Evolutionary conservation across 106 monocot species (phyloP).

Genomic region (Platanthera guangdongensis): DNA sequence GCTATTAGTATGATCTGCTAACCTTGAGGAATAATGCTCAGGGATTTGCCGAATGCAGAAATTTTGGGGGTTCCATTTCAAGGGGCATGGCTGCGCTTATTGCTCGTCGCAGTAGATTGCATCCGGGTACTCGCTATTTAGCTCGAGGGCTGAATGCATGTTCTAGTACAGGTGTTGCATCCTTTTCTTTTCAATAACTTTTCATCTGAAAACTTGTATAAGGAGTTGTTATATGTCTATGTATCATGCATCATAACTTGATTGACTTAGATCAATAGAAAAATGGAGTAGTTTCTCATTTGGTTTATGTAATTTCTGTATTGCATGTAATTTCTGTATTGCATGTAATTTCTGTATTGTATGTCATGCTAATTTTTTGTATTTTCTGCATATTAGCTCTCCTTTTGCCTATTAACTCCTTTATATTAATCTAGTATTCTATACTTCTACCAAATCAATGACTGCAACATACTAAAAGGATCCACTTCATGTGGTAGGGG

Average conservation of each 20-base stretch:
- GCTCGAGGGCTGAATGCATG: constrained; percentile 96
- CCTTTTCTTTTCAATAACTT: not conserved
- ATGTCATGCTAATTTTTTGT: no score
- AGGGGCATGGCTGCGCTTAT: constrained; percentile 60
- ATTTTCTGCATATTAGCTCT: no score
- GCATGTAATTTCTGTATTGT: no score
- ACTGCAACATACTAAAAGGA: no score
- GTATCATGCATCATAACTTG: not conserved
- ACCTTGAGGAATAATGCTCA: constrained; percentile 22
- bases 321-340: no score
- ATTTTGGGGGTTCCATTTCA: constrained; percentile 48
- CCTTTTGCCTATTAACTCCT: no score
- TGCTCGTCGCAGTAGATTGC: constrained; percentile 95
- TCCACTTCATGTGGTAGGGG: no score
- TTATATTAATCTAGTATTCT: no score
- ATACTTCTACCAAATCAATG: no score
- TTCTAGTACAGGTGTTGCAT: constrained; percentile 67
- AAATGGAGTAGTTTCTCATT: not conserved
- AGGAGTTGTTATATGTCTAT: not conserved
- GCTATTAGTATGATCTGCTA: not conserved
- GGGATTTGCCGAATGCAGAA: constrained; percentile 92
- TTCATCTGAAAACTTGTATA: not conserved
- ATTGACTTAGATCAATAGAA: not conserved
- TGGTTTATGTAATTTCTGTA: no score
- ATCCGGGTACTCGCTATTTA: constrained; percentile 97